Base-by-base conservation (phyloP, 768 basidiomycete genomes). In the Trametes maxima region DNA sequence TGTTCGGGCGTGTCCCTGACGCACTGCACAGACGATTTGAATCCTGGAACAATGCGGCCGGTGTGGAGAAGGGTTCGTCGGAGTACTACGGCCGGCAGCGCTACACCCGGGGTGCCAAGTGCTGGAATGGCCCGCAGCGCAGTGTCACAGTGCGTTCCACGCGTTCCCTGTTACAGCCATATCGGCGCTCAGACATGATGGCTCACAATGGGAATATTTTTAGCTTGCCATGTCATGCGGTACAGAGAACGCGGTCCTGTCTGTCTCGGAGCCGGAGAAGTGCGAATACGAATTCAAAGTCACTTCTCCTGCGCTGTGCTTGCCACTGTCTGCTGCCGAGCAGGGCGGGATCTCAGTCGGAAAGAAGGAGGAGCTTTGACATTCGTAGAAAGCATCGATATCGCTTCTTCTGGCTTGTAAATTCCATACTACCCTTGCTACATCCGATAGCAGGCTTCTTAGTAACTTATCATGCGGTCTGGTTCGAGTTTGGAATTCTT, bases 61-160 rank as follows among this genome's bases (percentile, higher is more conserved):
- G 81, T 54, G 80, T 83, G 2, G 68, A 79, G 61, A 78, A 80
- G 3, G 94, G 91, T 3, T 77, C 84, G 24, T 80, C 81, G 2
- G 88, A 83, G 36, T 97, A 88, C 75, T 97, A 98, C 73, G 75
- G 82, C 47, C 88, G 85, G 68, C 94, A 96, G 69, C 74, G 84
- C 14, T 99, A 98, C 77, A 85, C 86, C 39, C 79, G 82, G 54
- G 97, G 96, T 42, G 81, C 94, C 5, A 86, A 88, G 69, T 98
- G 96, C 78, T 97, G 95, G 96, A 97, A 97, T 68, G 96, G 97
- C 0, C 97, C 97, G 3, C 83, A 91, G 64, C 85, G 96, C 33
- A 94, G 84, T 62, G 89, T 94, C 35, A 81, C 85, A 71, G 94
- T 92, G 73, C 13, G 67, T 64, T 25, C 24, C 16, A 33, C 17